phyloP scores from a whole-genome alignment of 352 stramenopile species.

The Phytophthora melonis region DNA sequence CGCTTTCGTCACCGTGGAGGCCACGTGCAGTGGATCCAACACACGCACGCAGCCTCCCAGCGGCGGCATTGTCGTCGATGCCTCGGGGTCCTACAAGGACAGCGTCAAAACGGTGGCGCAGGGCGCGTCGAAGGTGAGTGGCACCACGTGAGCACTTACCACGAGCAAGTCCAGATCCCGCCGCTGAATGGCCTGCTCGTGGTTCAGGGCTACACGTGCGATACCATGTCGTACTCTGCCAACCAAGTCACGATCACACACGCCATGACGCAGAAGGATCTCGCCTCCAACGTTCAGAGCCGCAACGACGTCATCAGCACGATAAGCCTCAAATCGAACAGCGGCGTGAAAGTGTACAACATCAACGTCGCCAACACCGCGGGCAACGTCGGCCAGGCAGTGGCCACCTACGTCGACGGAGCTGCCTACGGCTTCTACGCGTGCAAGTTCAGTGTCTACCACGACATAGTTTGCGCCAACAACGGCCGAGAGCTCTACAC shows the following conservation, averaged over 20 bases:
- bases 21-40: not conserved
- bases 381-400: slow-evolving; percentile 17
- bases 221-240: not conserved
- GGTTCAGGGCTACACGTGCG: slow-evolving; percentile 11
- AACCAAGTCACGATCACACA: slow-evolving; percentile 9
- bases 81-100: not conserved
- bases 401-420: slow-evolving; percentile 18
- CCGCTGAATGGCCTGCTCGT: slow-evolving; percentile 8
- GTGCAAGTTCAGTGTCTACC: slow-evolving; percentile 24
- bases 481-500: slow-evolving; percentile 15
- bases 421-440: slow-evolving; percentile 23
- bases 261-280: slow-evolving; percentile 6
- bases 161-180: slow-evolving; percentile 2
- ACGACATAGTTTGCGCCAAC: slow-evolving; percentile 19
- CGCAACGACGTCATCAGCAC: not conserved
- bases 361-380: slow-evolving; percentile 29
- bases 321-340: slow-evolving; percentile 5
- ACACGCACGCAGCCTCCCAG: not conserved
- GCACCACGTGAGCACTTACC: slow-evolving; percentile 1
- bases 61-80: slow-evolving; percentile 3
- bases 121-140: not conserved
- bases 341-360: slow-evolving; percentile 27
- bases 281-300: not conserved
- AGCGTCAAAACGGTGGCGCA: slow-evolving; percentile 2
- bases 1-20: not conserved